phyloP scores from a whole-genome alignment of 345 rosid genomes.

The Litchi chinensis region DNA sequence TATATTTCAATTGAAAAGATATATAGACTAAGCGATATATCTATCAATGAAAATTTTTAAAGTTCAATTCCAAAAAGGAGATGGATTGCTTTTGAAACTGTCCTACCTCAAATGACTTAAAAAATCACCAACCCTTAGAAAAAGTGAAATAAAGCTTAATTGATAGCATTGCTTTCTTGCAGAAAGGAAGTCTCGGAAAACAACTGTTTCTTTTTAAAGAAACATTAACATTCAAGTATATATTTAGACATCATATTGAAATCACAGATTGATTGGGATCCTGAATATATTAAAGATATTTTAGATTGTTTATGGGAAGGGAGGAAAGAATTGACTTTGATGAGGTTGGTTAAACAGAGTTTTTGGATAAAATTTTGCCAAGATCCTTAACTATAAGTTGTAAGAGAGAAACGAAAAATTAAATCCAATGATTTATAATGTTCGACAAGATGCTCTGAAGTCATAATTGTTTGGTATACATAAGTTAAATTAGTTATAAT shows the following conservation, averaged over 20 bases:
- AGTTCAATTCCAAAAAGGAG: not conserved
- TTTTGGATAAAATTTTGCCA: not conserved
- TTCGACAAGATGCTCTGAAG: not conserved
- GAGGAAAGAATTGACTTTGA: not conserved
- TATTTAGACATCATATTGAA: not conserved
- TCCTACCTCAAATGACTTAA: not conserved
- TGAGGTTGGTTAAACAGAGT: not conserved
- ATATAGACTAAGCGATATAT: not conserved
- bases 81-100: not conserved
- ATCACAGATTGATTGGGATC: not conserved
- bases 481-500: too few species aligned
- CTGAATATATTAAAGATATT: not conserved
- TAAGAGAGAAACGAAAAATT: not conserved
- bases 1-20: not conserved
- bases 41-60: not conserved
- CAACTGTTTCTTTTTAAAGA: not conserved
- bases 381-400: not conserved
- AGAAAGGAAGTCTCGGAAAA: not conserved
- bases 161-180: not conserved
- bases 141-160: not conserved
- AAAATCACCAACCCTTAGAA: not conserved
- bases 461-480: not conserved
- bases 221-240: not conserved
- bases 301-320: too few species aligned
- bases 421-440: too few species aligned